A percentile compares a stretch with the other conserved stretches of the same genome.
Conservation (phyloP, 441 rosid genomes). For the Eutrema salsugineum region DNA sequence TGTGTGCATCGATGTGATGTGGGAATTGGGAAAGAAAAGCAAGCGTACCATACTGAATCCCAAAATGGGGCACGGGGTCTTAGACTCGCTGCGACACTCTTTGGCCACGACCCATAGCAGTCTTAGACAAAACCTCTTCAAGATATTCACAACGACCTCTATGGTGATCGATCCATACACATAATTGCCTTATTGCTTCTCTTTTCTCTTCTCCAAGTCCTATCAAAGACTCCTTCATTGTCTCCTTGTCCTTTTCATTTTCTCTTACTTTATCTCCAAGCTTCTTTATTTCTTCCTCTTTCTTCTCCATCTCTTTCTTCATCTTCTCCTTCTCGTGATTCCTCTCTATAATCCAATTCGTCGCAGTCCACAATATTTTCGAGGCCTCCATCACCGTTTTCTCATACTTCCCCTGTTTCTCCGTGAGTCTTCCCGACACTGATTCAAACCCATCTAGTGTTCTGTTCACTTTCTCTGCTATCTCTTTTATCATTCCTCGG, state of each 20-base stretch:
- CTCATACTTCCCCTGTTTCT: slow-evolving; percentile 39
- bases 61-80: not conserved
- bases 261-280: slow-evolving; percentile 45
- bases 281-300: slow-evolving; percentile 39
- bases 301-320: slow-evolving; percentile 34
- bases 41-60: slow-evolving; percentile 1
- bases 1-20: slow-evolving; percentile 1
- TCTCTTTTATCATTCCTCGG: slow-evolving; percentile 42
- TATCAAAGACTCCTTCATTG: slow-evolving; percentile 37
- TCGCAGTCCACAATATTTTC: slow-evolving; percentile 44
- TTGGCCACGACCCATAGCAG: slow-evolving; percentile 37
- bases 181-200: slow-evolving; percentile 91
- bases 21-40: not conserved
- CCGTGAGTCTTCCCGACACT: slow-evolving; percentile 39
- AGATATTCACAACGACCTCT: slow-evolving; percentile 58
- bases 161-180: slow-evolving; percentile 84
- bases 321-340: slow-evolving; percentile 42
- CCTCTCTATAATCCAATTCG: slow-evolving; percentile 45
- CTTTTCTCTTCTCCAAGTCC: slow-evolving; percentile 83
- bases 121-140: slow-evolving; percentile 52
- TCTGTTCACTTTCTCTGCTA: slow-evolving; percentile 40
- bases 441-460: slow-evolving; percentile 41
- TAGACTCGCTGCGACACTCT: slow-evolving; percentile 35
- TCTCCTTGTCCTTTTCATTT: slow-evolving; percentile 53
- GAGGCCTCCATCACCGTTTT: slow-evolving; percentile 39